Percentiles rank a stretch among this genome's conserved stretches.
Conservation (phyloP, 257 asterid genomes). For the Cruciata laevipes region DNA sequence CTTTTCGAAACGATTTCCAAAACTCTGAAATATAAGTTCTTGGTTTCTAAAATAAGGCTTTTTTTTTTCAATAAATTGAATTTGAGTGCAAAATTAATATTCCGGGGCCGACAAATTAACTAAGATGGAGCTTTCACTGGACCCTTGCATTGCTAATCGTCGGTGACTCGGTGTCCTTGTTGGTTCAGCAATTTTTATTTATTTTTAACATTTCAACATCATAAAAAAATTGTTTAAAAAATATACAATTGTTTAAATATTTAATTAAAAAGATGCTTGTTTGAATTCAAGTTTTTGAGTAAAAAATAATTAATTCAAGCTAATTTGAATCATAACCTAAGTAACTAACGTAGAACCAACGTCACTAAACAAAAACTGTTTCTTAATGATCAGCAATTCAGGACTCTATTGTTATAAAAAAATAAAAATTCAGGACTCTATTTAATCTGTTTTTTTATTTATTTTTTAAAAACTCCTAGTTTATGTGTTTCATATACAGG, state of each 20-base stretch:
- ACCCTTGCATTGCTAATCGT: not conserved
- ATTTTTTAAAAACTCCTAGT: not conserved
- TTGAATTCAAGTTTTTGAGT: too few species aligned
- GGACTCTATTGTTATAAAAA: not conserved
- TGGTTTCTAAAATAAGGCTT: too few species aligned
- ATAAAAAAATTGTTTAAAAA: too few species aligned
- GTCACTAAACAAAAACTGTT: not conserved
- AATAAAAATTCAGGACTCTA: not conserved
- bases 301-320: too few species aligned
- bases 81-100: not conserved
- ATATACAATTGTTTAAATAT: too few species aligned
- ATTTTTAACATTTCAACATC: too few species aligned
- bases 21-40: too few species aligned
- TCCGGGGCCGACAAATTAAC: not conserved
- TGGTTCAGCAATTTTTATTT: not conserved
- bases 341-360: not conserved
- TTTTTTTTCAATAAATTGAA: too few species aligned
- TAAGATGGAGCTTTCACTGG: not conserved
- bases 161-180: not conserved
- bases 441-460: too few species aligned
- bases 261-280: too few species aligned
- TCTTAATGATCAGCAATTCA: not conserved
- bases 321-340: not conserved
- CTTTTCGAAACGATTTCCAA: too few species aligned
- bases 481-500: too few species aligned